A percentile compares a stretch with the other conserved stretches of the same genome.
Evolutionary conservation across 2,329 filamentous ascomycete genomes (phyloP).

Genomic region (Scytalidium lignicola): DNA sequence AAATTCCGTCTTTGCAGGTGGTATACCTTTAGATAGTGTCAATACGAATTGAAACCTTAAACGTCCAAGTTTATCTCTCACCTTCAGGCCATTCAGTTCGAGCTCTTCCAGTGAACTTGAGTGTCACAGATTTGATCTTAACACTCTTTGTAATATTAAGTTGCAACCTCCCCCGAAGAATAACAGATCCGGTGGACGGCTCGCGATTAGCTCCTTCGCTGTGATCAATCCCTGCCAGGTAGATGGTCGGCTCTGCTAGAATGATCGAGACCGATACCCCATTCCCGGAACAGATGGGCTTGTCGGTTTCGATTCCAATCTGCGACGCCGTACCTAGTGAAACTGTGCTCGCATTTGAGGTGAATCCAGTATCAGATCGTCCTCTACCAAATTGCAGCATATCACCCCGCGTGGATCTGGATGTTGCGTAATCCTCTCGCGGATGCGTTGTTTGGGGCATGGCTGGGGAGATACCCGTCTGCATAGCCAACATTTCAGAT

Average conservation of each 20-base stretch:
- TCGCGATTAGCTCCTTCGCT: conserved; percentile 30
- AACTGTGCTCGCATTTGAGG: background rate
- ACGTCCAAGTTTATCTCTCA: conserved; percentile 37
- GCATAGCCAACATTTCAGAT: background rate
- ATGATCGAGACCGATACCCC: conserved; percentile 70
- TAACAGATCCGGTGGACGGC: conserved; percentile 40
- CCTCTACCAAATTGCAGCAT: background rate
- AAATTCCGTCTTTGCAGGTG: conserved; percentile 77
- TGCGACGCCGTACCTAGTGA: background rate
- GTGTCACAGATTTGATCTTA: conserved; percentile 86
- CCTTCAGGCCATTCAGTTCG: conserved; percentile 95
- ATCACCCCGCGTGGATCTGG: background rate
- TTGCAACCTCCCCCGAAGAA: conserved; percentile 79
- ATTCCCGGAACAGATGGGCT: conserved; percentile 74
- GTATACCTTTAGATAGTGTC: conserved; percentile 55
- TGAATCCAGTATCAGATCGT: background rate
- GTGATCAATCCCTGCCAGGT: conserved; percentile 69
- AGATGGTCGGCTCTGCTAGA: conserved; percentile 75
- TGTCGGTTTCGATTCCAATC: conserved; percentile 37
- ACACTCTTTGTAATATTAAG: conserved; percentile 80
- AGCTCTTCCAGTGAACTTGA: conserved; percentile 80
- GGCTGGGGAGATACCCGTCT: background rate
- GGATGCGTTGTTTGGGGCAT: background rate
- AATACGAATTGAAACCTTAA: conserved; percentile 1
- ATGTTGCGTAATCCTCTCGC: background rate